Conservation (phyloP, 129 eudicot species). For the Pseudognaphalium luteoalbum region DNA sequence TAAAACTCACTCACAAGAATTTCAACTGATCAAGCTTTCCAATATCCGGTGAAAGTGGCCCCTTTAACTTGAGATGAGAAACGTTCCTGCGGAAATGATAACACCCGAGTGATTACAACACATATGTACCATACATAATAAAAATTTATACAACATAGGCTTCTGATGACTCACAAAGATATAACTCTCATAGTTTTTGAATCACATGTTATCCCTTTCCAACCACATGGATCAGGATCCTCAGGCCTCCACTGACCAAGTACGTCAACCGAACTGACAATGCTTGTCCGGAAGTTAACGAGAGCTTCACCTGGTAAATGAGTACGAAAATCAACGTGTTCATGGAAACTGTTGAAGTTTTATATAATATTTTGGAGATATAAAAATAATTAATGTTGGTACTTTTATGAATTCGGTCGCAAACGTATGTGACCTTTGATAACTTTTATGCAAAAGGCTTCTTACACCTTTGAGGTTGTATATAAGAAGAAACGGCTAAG, state of each 20-base stretch:
- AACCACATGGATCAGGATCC: slow-evolving; percentile 92
- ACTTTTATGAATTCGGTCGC: neutral
- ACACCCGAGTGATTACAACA: slow-evolving; percentile 11
- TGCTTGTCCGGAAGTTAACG: slow-evolving; percentile 59
- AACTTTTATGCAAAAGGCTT: neutral
- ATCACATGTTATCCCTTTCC: slow-evolving; percentile 93
- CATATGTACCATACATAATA: neutral
- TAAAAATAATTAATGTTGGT: neutral
- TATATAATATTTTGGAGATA: neutral
- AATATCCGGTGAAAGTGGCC: slow-evolving; percentile 79
- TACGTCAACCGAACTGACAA: slow-evolving; percentile 64
- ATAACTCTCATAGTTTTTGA: slow-evolving; percentile 78
- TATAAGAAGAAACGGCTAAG: neutral
- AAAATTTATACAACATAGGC: neutral
- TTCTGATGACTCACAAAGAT: slow-evolving; percentile 65
- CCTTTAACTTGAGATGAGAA: slow-evolving; percentile 84
- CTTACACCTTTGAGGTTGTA: neutral
- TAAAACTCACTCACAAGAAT: slow-evolving; percentile 30
- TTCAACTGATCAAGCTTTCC: slow-evolving; percentile 84
- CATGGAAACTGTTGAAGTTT: neutral
- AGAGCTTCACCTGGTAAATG: slow-evolving; percentile 79
- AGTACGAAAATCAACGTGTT: slow-evolving; percentile 13
- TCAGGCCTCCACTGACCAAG: slow-evolving; percentile 92
- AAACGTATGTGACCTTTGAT: slow-evolving; percentile 5
- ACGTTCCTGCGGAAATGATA: slow-evolving; percentile 58